Evolutionary conservation across 495 filamentous ascomycete genomes (phyloP), one percentile per base, ranked within the genome.

Genomic region (Annulohypoxylon maeteangense): DNA sequence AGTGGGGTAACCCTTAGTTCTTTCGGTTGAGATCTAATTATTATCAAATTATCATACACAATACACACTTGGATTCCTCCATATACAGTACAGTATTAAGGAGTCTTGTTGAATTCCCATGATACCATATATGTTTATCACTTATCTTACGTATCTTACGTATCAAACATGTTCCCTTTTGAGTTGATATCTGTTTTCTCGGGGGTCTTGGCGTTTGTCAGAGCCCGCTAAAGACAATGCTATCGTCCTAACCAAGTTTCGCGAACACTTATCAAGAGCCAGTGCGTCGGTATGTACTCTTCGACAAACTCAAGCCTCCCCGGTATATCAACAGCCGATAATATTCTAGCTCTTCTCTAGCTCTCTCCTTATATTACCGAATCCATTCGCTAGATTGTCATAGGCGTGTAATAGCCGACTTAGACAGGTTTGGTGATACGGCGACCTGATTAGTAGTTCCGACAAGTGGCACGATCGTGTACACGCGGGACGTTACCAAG

Each of bases 381-480:
- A 51, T 14, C 4, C 20, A 60, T 59, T 22, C 4, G 27, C 27
- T 54, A 32, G n/a, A 32, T 32, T 10, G 1, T 22, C 7, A 10
- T 47, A 18, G 18, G 16, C 8, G 42, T 22, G 42, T 20, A 22
- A 7, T 50, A 57, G 23, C 42, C 73, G 79, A 73, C 80, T 70
- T 74, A 78, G 53, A 61, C 44, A 47, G 50, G 57, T 14, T 48
- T 73, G 40, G 50, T 38, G 42, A 67, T 56, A 65, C 40, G 7
- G 40, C 40, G 40, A 44, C 36, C 64, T 47, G 64, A 72, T 32
- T 51, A 61, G 58, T 40, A 72, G 53, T 57, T 63, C 55, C 65
- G 60, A 53, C 54, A 40, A 70, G 62, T 67, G 55, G 50, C 51
- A 71, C 68, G 68, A 71, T 71, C 57, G 62, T 65, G 50, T 61